phyloP scores from a whole-genome alignment of 2,329 filamentous ascomycete species.

The Exophiala alcalophila region DNA sequence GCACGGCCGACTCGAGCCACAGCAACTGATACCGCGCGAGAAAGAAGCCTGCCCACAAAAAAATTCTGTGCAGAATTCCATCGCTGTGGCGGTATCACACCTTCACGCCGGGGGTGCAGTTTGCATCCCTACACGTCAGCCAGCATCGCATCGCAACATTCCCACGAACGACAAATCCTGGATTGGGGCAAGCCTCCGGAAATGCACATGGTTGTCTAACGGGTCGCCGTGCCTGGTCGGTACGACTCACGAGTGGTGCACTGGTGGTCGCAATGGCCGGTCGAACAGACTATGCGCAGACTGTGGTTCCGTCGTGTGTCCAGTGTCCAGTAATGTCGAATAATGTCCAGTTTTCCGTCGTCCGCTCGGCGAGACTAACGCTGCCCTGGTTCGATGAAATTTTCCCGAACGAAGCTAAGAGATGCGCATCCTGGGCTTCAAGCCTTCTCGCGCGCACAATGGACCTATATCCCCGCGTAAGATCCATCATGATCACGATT shows the following conservation, averaged over 20 bases:
- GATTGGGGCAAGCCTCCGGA: slow-evolving; percentile 5
- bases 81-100: slow-evolving; percentile 19
- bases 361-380: background rate
- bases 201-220: slow-evolving; percentile 1
- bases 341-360: background rate
- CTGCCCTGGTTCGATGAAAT: background rate
- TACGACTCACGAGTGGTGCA: no score
- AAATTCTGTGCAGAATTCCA: slow-evolving; percentile 4
- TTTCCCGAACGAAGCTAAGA: slow-evolving; percentile 3
- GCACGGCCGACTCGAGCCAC: background rate
- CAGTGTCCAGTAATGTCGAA: no score
- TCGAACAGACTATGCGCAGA: no score
- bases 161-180: slow-evolving; percentile 2
- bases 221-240: no score
- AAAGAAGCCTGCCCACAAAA: slow-evolving; percentile 14
- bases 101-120: slow-evolving; percentile 18
- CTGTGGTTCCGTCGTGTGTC: no score
- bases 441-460: background rate
- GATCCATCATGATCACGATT: slow-evolving; percentile 3
- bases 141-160: slow-evolving; percentile 4
- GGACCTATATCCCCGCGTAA: no score
- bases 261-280: no score
- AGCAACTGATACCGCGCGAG: no score
- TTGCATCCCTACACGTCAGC: slow-evolving; percentile 23
- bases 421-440: background rate